Conservation (phyloP, 1,284 basidiomycete species). For the Fistulinella staudtii region DNA sequence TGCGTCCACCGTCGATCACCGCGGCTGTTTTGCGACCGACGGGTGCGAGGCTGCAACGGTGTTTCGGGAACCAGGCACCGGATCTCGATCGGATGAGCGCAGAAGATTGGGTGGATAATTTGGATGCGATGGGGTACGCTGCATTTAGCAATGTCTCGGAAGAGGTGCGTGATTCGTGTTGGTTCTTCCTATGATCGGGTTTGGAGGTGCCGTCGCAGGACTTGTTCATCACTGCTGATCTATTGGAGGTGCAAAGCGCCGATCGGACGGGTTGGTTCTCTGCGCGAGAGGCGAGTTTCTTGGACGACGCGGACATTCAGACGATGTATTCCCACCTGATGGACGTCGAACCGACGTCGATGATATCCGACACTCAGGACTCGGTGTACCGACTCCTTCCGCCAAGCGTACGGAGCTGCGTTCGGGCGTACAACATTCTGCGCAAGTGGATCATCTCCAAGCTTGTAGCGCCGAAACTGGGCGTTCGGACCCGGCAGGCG, state of each 20-base stretch:
- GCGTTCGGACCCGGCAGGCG: constrained; percentile 57
- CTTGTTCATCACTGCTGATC: constrained; percentile 66
- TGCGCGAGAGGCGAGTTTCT: constrained; percentile 45
- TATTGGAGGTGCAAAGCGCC: constrained; percentile 73
- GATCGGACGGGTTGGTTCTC: constrained; percentile 77
- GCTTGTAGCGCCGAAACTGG: constrained; percentile 58
- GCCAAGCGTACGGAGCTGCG: constrained; percentile 65
- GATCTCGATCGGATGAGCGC: constrained; percentile 64
- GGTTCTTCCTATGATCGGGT: neutral
- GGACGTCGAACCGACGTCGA: constrained; percentile 64
- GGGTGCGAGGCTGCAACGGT: constrained; percentile 31
- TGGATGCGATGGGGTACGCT: constrained; percentile 71
- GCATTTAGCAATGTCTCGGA: constrained; percentile 70
- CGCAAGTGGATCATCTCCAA: constrained; percentile 74
- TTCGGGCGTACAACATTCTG: constrained; percentile 68
- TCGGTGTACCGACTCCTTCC: constrained; percentile 68
- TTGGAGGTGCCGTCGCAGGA: constrained; percentile 42
- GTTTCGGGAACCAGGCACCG: constrained; percentile 54
- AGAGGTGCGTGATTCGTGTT: constrained; percentile 47
- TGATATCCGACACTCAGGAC: constrained; percentile 69
- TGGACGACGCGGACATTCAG: constrained; percentile 67
- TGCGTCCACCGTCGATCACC: constrained; percentile 48
- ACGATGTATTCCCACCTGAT: constrained; percentile 67
- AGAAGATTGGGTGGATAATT: constrained; percentile 65
- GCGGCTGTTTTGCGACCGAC: constrained; percentile 29